Percentiles rank a stretch among this genome's conserved stretches.
Evolutionary conservation across 345 rosid genomes (phyloP).

Genomic region (Streptanthus diversifolius): DNA sequence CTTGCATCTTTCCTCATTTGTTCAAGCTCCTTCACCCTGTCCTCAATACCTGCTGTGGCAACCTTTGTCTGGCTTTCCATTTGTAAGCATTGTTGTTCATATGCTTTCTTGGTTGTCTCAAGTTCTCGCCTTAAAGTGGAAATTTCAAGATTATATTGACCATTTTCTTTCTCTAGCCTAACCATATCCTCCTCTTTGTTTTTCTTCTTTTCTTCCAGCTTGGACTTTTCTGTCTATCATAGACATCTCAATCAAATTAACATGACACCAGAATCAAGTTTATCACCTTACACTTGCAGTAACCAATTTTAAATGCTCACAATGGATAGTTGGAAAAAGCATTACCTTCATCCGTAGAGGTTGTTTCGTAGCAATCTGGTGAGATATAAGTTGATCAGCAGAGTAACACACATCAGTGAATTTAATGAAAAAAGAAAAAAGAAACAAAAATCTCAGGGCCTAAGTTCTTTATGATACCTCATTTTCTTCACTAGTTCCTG

Average conservation of each 20-base stretch:
- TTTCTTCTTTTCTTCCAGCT: constrained; percentile 44
- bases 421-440: constrained; percentile 5
- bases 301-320: background rate
- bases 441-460: background rate
- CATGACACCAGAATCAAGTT: background rate
- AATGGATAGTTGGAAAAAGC: constrained; percentile 4
- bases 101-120: constrained; percentile 44
- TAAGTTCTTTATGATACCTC: constrained; percentile 44
- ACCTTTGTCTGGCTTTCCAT: constrained; percentile 55
- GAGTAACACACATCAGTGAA: background rate
- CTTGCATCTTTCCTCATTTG: constrained; percentile 54
- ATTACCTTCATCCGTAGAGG: constrained; percentile 57
- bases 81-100: constrained; percentile 47
- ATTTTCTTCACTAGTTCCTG: constrained; percentile 62
- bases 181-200: constrained; percentile 39
- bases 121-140: constrained; percentile 45
- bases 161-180: constrained; percentile 36
- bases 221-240: constrained; percentile 45
- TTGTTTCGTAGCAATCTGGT: constrained; percentile 49
- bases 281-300: background rate
- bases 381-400: constrained; percentile 24
- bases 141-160: constrained; percentile 34
- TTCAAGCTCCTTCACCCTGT: constrained; percentile 49
- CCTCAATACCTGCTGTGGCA: constrained; percentile 36
- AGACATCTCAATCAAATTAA: constrained; percentile 23